Conservation (phyloP, 106 monocot genomes). For the Platanthera zijinensis region DNA sequence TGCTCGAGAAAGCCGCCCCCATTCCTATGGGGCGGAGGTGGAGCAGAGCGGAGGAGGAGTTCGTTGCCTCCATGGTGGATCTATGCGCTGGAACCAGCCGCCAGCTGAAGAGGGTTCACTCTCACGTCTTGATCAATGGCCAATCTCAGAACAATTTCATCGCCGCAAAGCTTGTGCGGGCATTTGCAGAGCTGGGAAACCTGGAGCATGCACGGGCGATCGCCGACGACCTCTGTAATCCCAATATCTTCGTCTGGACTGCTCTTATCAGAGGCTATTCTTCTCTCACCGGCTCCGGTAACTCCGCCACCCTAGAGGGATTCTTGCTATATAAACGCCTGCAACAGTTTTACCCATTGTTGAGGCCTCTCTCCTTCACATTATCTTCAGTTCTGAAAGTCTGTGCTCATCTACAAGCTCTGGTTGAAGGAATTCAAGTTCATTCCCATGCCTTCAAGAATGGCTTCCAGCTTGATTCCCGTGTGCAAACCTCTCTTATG, state of each 20-base stretch:
- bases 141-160: conserved; percentile 23
- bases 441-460: conserved; percentile 18
- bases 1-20: not conserved
- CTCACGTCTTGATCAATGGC: conserved; percentile 13
- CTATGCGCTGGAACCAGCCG: conserved; percentile 1
- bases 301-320: conserved; percentile 6
- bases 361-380: conserved; percentile 23
- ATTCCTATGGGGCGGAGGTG: conserved; percentile 12
- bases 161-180: conserved; percentile 19
- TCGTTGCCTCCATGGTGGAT: conserved; percentile 16
- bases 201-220: conserved; percentile 17
- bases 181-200: conserved; percentile 17
- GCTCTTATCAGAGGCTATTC: conserved; percentile 24
- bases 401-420: not conserved
- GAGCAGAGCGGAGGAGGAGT: conserved; percentile 22
- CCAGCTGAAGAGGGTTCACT: conserved; percentile 19
- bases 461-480: conserved; percentile 14
- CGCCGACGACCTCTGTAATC: conserved; percentile 3
- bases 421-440: conserved; percentile 13
- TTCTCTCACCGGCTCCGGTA: not conserved
- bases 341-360: not conserved
- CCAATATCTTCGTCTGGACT: conserved; percentile 31
- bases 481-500: conserved; percentile 17
- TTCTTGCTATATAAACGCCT: conserved; percentile 11
- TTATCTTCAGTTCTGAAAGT: conserved; percentile 18